Conservation (phyloP, 805 yeast genomes). For the Monosporozyma servazzii region DNA sequence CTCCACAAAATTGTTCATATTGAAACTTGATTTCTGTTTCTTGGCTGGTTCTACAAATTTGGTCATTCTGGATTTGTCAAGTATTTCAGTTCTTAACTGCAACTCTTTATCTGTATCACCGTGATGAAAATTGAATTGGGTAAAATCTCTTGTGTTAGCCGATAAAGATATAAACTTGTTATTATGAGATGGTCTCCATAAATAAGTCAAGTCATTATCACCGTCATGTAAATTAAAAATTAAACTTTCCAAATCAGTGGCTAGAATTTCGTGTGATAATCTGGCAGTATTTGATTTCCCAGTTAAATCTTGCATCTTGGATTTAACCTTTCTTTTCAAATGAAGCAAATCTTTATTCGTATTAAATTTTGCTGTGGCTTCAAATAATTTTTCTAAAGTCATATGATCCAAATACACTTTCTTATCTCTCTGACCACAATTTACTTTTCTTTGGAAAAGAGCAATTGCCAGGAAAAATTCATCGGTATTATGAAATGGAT, state of each 20-base stretch:
- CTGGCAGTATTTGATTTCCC: constrained; percentile 32
- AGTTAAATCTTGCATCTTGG: constrained; percentile 59
- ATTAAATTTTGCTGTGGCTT: constrained; percentile 36
- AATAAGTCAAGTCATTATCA: constrained; percentile 24
- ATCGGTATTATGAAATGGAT: constrained; percentile 63
- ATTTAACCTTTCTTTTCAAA: constrained; percentile 58
- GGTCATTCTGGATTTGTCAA: neutral
- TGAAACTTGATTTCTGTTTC: neutral
- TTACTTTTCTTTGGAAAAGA: constrained; percentile 67
- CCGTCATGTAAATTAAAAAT: constrained; percentile 27
- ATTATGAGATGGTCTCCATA: constrained; percentile 35
- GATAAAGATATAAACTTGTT: constrained; percentile 4
- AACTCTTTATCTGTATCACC: constrained; percentile 21
- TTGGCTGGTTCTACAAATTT: neutral
- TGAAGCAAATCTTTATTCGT: constrained; percentile 38
- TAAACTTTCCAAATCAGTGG: constrained; percentile 31
- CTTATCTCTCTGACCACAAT: constrained; percentile 20
- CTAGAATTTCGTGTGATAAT: constrained; percentile 31
- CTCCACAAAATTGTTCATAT: constrained; percentile 2
- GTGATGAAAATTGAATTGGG: constrained; percentile 11
- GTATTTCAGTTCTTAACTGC: neutral
- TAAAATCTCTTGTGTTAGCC: constrained; percentile 9
- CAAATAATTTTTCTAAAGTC: constrained; percentile 43
- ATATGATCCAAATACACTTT: constrained; percentile 47
- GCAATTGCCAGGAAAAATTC: constrained; percentile 56